Conservation (phyloP, 768 basidiomycete genomes). For the Punctularia strigosozonata region DNA sequence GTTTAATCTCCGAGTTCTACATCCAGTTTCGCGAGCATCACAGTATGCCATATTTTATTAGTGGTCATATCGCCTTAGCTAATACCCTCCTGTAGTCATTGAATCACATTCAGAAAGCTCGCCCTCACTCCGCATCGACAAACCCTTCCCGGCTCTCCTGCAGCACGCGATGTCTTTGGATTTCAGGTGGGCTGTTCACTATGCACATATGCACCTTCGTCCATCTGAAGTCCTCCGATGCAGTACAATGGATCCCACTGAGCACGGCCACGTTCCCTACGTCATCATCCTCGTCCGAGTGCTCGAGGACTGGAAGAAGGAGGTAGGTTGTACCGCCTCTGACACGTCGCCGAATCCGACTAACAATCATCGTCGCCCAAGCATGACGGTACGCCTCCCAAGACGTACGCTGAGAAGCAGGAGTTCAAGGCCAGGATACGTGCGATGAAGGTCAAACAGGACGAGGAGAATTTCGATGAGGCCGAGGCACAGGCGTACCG, state of each 20-base stretch:
- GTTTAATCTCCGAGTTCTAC: slow-evolving; percentile 82
- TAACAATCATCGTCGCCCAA: slow-evolving; percentile 15
- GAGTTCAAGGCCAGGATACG: slow-evolving; percentile 62
- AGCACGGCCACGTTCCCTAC: slow-evolving; percentile 86
- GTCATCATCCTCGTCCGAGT: slow-evolving; percentile 79
- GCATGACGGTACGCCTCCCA: slow-evolving; percentile 55
- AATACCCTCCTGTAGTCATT: slow-evolving; percentile 43
- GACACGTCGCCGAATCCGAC: background rate
- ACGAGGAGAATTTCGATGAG: slow-evolving; percentile 98
- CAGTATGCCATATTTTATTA: slow-evolving; percentile 34
- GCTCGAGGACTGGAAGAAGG: slow-evolving; percentile 71
- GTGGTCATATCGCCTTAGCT: background rate
- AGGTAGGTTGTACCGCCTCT: slow-evolving; percentile 29
- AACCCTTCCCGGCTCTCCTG: slow-evolving; percentile 75
- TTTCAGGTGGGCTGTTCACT: too few relatives aligned
- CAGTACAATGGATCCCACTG: slow-evolving; percentile 74
- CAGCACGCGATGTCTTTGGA: slow-evolving; percentile 64
- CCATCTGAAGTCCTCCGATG: too few relatives aligned
- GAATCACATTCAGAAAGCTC: slow-evolving; percentile 75
- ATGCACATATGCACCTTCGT: too few relatives aligned
- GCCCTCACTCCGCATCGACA: slow-evolving; percentile 75
- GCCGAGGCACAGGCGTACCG: slow-evolving; percentile 83
- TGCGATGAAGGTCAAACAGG: slow-evolving; percentile 57
- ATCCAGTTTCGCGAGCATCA: slow-evolving; percentile 86
- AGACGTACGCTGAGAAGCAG: slow-evolving; percentile 50